phyloP scores from a whole-genome alignment of 2,329 filamentous ascomycete genomes.

The Myrmaecium sp. region DNA sequence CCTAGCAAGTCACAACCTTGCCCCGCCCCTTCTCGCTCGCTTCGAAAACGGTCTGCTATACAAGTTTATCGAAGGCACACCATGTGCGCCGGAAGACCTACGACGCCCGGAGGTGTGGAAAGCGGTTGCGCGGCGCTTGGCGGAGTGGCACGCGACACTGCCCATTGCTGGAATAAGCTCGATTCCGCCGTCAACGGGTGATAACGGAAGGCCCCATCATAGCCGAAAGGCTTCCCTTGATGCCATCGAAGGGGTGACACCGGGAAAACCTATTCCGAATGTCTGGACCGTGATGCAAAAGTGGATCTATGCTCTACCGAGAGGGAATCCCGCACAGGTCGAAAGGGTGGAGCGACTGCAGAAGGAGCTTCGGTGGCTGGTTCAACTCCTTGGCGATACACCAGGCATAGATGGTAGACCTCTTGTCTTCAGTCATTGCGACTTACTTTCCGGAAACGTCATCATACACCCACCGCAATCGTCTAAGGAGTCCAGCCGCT shows the following conservation, averaged over 20 bases:
- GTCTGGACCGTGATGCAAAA: conserved; percentile 92
- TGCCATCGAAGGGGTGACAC: conserved; percentile 28
- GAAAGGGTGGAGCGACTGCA: conserved; percentile 53
- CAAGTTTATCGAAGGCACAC: conserved; percentile 67
- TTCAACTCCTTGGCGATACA: conserved; percentile 55
- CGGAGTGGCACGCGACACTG: conserved; percentile 75
- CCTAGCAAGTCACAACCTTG: conserved; percentile 66
- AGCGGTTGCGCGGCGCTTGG: conserved; percentile 68
- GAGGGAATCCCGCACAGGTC: conserved; percentile 50
- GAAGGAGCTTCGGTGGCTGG: conserved; percentile 53
- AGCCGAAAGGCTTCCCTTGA: conserved; percentile 18
- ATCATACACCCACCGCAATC: conserved; percentile 50
- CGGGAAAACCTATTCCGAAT: conserved; percentile 61
- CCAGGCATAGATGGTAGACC: conserved; percentile 51
- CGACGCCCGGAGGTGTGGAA: conserved; percentile 58
- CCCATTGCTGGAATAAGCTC: conserved; percentile 35
- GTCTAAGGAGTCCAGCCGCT: conserved; percentile 12
- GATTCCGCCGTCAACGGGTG: conserved; percentile 7
- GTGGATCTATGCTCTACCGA: conserved; percentile 79
- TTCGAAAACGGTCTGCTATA: conserved; percentile 96
- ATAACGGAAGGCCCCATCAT: conserved; percentile 9
- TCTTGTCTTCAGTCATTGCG: conserved; percentile 89
- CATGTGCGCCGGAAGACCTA: conserved; percentile 67
- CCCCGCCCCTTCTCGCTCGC: conserved; percentile 71
- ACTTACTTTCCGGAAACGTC: conserved; percentile 89